phyloP scores from a whole-genome alignment of 257 asterid genomes.

The Fraxinus pennsylvanica region DNA sequence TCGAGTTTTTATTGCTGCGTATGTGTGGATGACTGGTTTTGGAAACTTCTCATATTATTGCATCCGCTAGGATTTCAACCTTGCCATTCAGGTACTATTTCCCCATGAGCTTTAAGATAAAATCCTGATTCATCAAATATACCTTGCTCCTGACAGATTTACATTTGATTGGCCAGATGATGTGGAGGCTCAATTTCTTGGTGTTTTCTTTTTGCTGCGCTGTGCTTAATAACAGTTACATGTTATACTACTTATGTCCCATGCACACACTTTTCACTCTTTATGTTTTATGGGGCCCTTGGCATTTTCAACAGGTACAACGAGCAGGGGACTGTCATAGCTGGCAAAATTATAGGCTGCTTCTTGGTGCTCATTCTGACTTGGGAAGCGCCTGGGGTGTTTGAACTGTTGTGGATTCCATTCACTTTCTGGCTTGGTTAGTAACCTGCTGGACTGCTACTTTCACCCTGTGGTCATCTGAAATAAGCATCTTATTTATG shows the following conservation, averaged over 20 bases:
- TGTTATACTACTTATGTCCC: conserved; percentile 83
- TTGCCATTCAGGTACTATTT: conserved; percentile 62
- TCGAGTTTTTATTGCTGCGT: conserved; percentile 78
- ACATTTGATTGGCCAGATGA: conserved; percentile 58
- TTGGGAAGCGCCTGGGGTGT: conserved; percentile 83
- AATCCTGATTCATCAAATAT: conserved; percentile 12
- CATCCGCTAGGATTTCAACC: conserved; percentile 82
- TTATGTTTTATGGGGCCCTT: conserved; percentile 89
- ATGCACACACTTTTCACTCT: conserved; percentile 94
- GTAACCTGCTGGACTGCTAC: conserved; percentile 23
- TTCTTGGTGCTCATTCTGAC: conserved; percentile 78
- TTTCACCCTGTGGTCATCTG: conserved; percentile 13
- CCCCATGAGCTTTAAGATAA: background rate
- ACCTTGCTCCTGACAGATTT: conserved; percentile 30
- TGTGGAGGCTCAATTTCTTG: conserved; percentile 94
- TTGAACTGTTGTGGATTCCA: conserved; percentile 77
- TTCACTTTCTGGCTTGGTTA: conserved; percentile 77
- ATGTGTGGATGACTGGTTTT: conserved; percentile 96
- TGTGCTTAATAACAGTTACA: conserved; percentile 66
- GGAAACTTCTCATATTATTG: conserved; percentile 92
- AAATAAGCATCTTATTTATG: conserved; percentile 15
- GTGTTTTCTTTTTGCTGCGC: conserved; percentile 77
- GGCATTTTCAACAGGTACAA: conserved; percentile 77
- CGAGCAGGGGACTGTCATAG: conserved; percentile 68
- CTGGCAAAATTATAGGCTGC: conserved; percentile 63